phyloP scores from a whole-genome alignment of 805 yeast species.

The Priceomyces castillae region DNA sequence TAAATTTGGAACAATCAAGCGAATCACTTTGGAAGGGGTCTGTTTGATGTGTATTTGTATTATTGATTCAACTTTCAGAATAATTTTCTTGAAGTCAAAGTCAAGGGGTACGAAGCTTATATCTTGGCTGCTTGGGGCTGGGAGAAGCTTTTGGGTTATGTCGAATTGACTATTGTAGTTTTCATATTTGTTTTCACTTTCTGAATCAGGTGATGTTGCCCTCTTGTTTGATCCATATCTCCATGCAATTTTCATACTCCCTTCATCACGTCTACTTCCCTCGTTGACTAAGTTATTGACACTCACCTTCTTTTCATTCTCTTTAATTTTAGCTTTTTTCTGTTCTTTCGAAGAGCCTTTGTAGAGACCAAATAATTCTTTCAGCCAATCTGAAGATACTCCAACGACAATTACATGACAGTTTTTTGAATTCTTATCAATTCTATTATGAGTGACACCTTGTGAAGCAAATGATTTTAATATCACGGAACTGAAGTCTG shows the following conservation, averaged over 20 bases:
- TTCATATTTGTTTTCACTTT: slow-evolving; percentile 34
- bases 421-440: slow-evolving; percentile 34
- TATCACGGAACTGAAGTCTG: slow-evolving; percentile 78
- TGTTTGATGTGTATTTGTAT: slow-evolving; percentile 32
- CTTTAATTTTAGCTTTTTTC: slow-evolving; percentile 55
- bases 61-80: slow-evolving; percentile 43
- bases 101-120: slow-evolving; percentile 51
- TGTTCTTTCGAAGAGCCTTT: slow-evolving; percentile 65
- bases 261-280: slow-evolving; percentile 12
- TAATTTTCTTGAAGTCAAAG: slow-evolving; percentile 17
- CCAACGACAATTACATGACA: slow-evolving; percentile 69
- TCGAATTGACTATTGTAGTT: slow-evolving; percentile 69
- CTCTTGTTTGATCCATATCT: slow-evolving; percentile 60
- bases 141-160: slow-evolving; percentile 65
- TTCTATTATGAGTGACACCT: slow-evolving; percentile 65
- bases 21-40: slow-evolving; percentile 48
- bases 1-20: slow-evolving; percentile 74
- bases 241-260: slow-evolving; percentile 89
- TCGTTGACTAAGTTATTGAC: slow-evolving; percentile 54
- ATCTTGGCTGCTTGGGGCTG: slow-evolving; percentile 64
- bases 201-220: slow-evolving; percentile 23
- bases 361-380: slow-evolving; percentile 74
- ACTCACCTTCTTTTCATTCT: slow-evolving; percentile 60
- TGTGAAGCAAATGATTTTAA: slow-evolving; percentile 71
- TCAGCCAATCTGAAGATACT: slow-evolving; percentile 54